Evolutionary conservation across 495 filamentous ascomycete species (phyloP).

Genomic region (Podospora conica): DNA sequence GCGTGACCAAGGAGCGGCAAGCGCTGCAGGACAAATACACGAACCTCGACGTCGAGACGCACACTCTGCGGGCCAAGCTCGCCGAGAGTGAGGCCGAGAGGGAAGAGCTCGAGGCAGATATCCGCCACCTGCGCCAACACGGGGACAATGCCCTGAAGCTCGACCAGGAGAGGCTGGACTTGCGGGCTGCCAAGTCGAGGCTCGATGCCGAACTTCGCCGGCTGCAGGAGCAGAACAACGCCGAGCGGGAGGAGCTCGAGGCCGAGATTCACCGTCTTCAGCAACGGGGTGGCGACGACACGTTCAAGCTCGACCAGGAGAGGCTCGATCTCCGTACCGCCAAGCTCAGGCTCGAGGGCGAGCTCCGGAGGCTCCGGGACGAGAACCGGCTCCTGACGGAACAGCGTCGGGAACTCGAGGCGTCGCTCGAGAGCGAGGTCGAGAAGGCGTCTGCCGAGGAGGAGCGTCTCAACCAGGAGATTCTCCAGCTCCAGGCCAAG

Average conservation of each 20-base stretch:
- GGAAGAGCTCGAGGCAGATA: conserved; percentile 55
- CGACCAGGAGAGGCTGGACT: conserved; percentile 56
- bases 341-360: conserved; percentile 53
- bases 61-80: conserved; percentile 46
- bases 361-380: conserved; percentile 52
- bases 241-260: conserved; percentile 37
- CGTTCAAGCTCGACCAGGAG: conserved; percentile 55
- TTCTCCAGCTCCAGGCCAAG: conserved; percentile 49
- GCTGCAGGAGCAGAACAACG: conserved; percentile 51
- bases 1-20: conserved; percentile 52
- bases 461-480: conserved; percentile 50
- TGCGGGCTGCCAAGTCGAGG: conserved; percentile 52
- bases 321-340: conserved; percentile 55
- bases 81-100: conserved; percentile 55
- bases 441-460: conserved; percentile 53
- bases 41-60: conserved; percentile 54
- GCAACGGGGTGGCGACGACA: conserved; percentile 33
- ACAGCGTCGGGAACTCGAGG: conserved; percentile 48
- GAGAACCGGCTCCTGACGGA: conserved; percentile 48
- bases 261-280: conserved; percentile 45
- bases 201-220: conserved; percentile 55
- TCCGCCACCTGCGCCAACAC: conserved; percentile 44
- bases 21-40: conserved; percentile 57
- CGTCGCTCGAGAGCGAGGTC: conserved; percentile 49
- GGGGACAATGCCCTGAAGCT: conserved; percentile 48